Conservation (phyloP, 208 protist genomes). For the Strigomonas galati region DNA sequence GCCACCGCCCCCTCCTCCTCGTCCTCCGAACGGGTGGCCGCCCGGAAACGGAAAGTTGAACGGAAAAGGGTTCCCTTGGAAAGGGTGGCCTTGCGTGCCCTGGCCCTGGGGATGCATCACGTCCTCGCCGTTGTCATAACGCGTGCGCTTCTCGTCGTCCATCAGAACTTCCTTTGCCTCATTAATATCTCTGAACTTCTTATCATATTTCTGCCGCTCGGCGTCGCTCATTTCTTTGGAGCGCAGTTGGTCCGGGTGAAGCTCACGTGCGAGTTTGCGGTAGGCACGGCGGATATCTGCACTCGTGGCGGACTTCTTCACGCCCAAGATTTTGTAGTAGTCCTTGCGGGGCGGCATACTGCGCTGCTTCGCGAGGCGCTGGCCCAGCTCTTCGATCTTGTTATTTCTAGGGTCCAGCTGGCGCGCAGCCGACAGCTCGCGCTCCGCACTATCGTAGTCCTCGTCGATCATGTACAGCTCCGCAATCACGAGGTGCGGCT, state of each 20-base stretch:
- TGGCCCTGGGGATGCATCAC: constrained; percentile 66
- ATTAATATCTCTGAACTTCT: constrained; percentile 87
- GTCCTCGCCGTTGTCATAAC: constrained; percentile 90
- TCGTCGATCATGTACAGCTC: constrained; percentile 84
- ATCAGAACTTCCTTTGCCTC: constrained; percentile 90
- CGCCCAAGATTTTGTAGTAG: constrained; percentile 92
- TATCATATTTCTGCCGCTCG: constrained; percentile 71
- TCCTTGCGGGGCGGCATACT: constrained; percentile 57
- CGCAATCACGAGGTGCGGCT: constrained; percentile 53
- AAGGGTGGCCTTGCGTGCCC: constrained; percentile 33
- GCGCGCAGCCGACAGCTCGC: constrained; percentile 31
- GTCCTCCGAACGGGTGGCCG: constrained; percentile 13
- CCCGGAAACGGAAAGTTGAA: constrained; percentile 25
- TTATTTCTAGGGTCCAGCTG: constrained; percentile 27
- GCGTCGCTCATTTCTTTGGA: constrained; percentile 60
- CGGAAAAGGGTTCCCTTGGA: constrained; percentile 62
- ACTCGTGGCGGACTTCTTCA: constrained; percentile 70
- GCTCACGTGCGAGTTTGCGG: constrained; percentile 80
- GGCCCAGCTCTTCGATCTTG: constrained; percentile 60
- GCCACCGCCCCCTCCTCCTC: constrained; percentile 21
- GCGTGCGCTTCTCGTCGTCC: constrained; percentile 79
- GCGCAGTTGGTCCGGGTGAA: constrained; percentile 88
- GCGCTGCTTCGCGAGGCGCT: constrained; percentile 15
- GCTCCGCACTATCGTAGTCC: constrained; percentile 47
- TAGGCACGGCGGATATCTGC: constrained; percentile 90